Conservation (phyloP, 768 basidiomycete genomes). For the Postia placenta region DNA sequence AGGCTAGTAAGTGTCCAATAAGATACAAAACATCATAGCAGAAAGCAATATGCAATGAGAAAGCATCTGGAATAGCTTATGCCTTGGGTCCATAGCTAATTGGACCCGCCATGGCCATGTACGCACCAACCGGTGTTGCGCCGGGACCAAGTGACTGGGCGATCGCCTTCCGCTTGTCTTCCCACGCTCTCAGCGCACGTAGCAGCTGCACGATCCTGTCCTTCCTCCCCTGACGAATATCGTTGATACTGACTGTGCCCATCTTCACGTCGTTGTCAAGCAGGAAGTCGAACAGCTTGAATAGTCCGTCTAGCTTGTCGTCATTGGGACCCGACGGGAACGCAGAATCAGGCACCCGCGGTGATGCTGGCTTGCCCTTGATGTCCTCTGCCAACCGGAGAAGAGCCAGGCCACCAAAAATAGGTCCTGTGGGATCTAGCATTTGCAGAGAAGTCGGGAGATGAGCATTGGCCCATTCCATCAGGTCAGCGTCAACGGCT, state of each 20-base stretch:
- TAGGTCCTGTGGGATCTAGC: conserved; percentile 33
- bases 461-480: conserved; percentile 87
- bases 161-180: conserved; percentile 63
- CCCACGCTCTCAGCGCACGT: conserved; percentile 71
- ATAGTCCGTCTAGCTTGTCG: conserved; percentile 82
- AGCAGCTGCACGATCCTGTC: conserved; percentile 80
- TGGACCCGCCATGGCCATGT: conserved; percentile 7
- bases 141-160: conserved; percentile 42
- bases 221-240: conserved; percentile 75
- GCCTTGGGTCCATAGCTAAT: not conserved
- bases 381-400: conserved; percentile 83
- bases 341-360: conserved; percentile 71
- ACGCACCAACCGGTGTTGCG: conserved; percentile 1
- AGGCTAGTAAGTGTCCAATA: too few species aligned
- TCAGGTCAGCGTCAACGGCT: conserved; percentile 43
- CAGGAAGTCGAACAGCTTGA: conserved; percentile 86
- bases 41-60: too few species aligned
- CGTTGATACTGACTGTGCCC: conserved; percentile 90
- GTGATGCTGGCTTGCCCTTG: conserved; percentile 57
- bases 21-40: too few species aligned
- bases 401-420: conserved; percentile 69
- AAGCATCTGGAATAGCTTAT: too few species aligned
- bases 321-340: conserved; percentile 66
- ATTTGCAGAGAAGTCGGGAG: conserved; percentile 63
- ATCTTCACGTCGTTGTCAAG: conserved; percentile 90